A percentile compares a stretch with the other conserved stretches of the same genome.
Conservation (phyloP, 208 protist species). For the Acanthamoeba lugdunensis region DNA sequence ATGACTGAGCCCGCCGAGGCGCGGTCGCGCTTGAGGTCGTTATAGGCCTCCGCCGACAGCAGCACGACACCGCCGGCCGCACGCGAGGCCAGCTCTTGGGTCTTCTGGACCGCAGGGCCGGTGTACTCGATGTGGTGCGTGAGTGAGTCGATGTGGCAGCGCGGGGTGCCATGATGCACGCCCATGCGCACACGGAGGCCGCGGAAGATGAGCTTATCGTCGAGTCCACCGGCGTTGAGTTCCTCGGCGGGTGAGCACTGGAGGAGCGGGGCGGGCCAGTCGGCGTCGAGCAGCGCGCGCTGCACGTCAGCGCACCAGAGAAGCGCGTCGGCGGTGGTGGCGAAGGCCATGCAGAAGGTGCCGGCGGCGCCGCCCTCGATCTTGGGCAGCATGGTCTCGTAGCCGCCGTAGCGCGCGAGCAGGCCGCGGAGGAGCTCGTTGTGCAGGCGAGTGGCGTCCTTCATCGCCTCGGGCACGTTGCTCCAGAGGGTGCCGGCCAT, state of each 20-base stretch:
- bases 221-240: conserved; percentile 17
- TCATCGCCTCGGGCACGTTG: conserved; percentile 39
- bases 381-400: conserved; percentile 32
- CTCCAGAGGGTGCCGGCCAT: conserved; percentile 36
- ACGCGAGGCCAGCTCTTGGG: not conserved
- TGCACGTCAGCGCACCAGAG: conserved; percentile 44
- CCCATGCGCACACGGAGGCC: conserved; percentile 69
- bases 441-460: conserved; percentile 36
- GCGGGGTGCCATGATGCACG: conserved; percentile 13
- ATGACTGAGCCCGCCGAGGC: not conserved
- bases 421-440: not conserved
- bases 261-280: conserved; percentile 22
- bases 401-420: not conserved
- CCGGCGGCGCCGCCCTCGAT: conserved; percentile 51
- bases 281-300: conserved; percentile 7
- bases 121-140: conserved; percentile 54
- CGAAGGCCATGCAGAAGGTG: conserved; percentile 61
- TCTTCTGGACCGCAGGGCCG: conserved; percentile 21
- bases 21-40: not conserved
- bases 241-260: not conserved
- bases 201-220: conserved; percentile 53
- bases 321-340: not conserved
- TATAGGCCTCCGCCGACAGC: not conserved
- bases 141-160: conserved; percentile 15
- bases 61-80: conserved; percentile 1